phyloP scores from a whole-genome alignment of 164 flowering plant genomes.

The Nymphaea thermarum region DNA sequence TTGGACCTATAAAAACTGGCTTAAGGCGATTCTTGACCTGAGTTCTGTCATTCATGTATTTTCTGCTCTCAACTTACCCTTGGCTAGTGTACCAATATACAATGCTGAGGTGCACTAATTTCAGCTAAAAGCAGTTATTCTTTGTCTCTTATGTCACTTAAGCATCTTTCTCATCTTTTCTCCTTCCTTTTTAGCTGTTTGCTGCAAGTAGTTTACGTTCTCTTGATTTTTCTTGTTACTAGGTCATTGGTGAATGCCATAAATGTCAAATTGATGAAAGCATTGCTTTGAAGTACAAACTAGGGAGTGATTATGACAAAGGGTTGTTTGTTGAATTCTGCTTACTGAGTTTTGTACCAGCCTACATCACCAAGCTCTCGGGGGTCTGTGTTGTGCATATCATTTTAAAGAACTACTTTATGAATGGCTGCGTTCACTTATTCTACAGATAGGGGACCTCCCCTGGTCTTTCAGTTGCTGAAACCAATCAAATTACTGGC shows the following conservation, averaged over 20 bases:
- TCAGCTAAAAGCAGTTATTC: no score
- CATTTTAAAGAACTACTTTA: no score
- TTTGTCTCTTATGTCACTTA: no score
- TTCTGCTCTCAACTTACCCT: no score
- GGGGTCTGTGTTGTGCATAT: constrained; percentile 33
- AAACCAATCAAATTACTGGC: constrained; percentile 64
- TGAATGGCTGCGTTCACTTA: constrained; percentile 1
- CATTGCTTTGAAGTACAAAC: constrained; percentile 47
- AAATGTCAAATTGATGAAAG: constrained; percentile 40
- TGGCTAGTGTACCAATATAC: no score
- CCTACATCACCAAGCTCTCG: constrained; percentile 28
- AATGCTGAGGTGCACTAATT: no score
- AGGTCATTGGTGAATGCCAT: constrained; percentile 95
- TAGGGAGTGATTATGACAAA: constrained; percentile 31
- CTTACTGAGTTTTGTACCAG: constrained; percentile 71
- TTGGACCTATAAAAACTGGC: no score
- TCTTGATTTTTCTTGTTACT: constrained; percentile 9
- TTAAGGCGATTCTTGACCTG: no score
- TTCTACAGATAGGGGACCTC: constrained; percentile 45
- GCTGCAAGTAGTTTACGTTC: no score
- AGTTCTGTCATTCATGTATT: no score
- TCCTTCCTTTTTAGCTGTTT: no score
- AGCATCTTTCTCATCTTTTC: no score
- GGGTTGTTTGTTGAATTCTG: constrained; percentile 72
- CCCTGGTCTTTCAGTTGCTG: constrained; percentile 72